phyloP scores from a whole-genome alignment of 1,284 basidiomycete species.

The Exsudoporus floridanus region DNA sequence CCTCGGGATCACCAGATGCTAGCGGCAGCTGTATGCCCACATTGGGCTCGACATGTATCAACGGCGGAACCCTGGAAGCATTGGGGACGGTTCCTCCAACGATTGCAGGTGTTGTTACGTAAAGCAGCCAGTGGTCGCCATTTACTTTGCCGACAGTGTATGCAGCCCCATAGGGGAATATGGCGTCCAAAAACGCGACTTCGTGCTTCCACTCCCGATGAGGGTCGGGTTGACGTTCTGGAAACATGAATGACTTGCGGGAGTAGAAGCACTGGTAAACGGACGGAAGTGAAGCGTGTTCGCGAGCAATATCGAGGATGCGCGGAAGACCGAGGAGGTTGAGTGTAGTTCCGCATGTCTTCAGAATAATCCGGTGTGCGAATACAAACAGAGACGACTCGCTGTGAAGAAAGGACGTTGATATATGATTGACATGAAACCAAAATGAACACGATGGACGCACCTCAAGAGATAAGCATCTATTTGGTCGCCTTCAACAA shows the following conservation, averaged over 20 bases:
- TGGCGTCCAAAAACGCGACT: conserved; percentile 86
- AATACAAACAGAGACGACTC: conserved; percentile 98
- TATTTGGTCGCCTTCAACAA: conserved; percentile 81
- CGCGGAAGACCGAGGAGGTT: conserved; percentile 92
- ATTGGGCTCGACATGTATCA: conserved; percentile 11
- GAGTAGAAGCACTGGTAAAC: conserved; percentile 96
- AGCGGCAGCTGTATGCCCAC: conserved; percentile 5
- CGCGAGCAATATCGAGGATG: conserved; percentile 86
- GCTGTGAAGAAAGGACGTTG: conserved; percentile 46
- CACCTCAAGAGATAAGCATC: conserved; percentile 97
- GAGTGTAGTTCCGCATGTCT: conserved; percentile 98
- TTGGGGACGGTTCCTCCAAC: conserved; percentile 28
- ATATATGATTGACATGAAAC: conserved; percentile 5
- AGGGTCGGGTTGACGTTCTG: conserved; percentile 91
- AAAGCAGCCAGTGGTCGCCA: conserved; percentile 98
- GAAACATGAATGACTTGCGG: conserved; percentile 99
- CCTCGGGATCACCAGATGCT: conserved; percentile 24
- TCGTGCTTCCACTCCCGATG: conserved; percentile 96
- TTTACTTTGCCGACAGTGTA: conserved; percentile 99
- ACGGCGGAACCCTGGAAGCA: conserved; percentile 16
- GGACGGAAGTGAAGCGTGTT: conserved; percentile 70
- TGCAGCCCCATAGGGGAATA: conserved; percentile 86
- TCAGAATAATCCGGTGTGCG: conserved; percentile 94
- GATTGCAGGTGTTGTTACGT: conserved; percentile 72
- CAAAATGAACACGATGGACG: conserved; percentile 28